Evolutionary conservation across 108 stramenopile genomes (phyloP).

Genomic region (Conticribra guillardii): DNA sequence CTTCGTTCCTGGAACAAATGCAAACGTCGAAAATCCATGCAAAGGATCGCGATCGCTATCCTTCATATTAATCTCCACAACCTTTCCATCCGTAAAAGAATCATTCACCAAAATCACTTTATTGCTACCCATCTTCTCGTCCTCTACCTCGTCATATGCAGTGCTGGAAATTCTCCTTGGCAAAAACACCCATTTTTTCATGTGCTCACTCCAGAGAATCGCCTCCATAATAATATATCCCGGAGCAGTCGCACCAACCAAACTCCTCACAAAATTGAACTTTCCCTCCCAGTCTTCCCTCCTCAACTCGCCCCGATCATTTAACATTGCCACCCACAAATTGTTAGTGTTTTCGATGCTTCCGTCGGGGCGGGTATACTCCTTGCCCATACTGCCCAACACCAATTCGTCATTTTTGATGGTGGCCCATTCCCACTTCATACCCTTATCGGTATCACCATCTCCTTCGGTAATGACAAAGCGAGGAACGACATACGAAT

Average conservation of each 20-base stretch:
- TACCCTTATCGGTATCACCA: constrained; percentile 95
- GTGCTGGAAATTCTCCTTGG: constrained; percentile 87
- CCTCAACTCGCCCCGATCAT: constrained; percentile 66
- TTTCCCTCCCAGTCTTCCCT: constrained; percentile 82
- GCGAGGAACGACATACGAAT: constrained; percentile 85
- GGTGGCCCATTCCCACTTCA: constrained; percentile 97
- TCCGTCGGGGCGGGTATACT: constrained; percentile 85
- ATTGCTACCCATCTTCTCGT: constrained; percentile 89
- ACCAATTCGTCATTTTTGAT: constrained; percentile 90
- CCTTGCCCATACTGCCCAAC: constrained; percentile 94
- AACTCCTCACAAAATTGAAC: constrained; percentile 84
- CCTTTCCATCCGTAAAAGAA: constrained; percentile 62
- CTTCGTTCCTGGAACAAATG: constrained; percentile 90
- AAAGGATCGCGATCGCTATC: constrained; percentile 61
- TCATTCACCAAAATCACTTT: constrained; percentile 87
- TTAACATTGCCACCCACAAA: constrained; percentile 88
- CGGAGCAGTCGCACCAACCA: constrained; percentile 72
- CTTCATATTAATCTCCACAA: constrained; percentile 79
- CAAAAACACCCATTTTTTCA: constrained; percentile 93
- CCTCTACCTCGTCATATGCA: constrained; percentile 87
- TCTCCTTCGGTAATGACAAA: constrained; percentile 93
- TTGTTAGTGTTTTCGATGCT: constrained; percentile 89
- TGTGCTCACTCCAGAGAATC: constrained; percentile 82
- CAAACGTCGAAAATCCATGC: constrained; percentile 93
- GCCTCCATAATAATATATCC: constrained; percentile 95